A percentile compares a stretch with the other conserved stretches of the same genome.
Conservation (phyloP, 1,284 basidiomycete genomes). For the Hemileia vastatrix region DNA sequence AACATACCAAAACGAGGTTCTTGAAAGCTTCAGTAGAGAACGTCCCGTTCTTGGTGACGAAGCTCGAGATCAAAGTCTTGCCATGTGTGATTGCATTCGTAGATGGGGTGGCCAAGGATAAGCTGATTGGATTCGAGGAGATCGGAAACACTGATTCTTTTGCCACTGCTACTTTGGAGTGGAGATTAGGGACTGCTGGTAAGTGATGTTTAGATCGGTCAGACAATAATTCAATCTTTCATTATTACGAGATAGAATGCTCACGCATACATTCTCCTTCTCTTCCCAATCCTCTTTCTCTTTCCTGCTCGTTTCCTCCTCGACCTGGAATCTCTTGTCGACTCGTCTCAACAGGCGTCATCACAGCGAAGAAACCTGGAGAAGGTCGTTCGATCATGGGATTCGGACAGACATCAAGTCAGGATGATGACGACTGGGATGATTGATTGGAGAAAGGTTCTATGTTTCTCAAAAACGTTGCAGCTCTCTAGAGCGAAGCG, state of each 20-base stretch:
- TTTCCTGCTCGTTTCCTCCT: not conserved
- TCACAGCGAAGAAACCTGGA: slow-evolving; percentile 1
- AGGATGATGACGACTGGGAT: slow-evolving; percentile 16
- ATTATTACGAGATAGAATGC: not conserved
- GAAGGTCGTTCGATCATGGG: slow-evolving; percentile 14
- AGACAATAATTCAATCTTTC: too few relatives aligned
- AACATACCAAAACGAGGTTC: slow-evolving; percentile 82
- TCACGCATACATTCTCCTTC: not conserved
- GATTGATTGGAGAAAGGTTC: not conserved
- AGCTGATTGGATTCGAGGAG: too few relatives aligned
- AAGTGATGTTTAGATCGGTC: not conserved
- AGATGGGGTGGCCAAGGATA: slow-evolving; percentile 75
- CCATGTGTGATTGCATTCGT: slow-evolving; percentile 88
- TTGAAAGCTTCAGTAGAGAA: slow-evolving; percentile 83
- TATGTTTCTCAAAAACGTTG: too few relatives aligned
- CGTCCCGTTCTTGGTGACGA: slow-evolving; percentile 85
- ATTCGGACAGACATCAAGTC: slow-evolving; percentile 1
- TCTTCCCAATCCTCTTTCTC: not conserved
- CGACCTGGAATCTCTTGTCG: too few relatives aligned
- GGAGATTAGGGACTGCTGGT: slow-evolving; percentile 27
- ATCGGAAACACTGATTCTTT: too few relatives aligned
- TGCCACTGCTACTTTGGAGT: too few relatives aligned
- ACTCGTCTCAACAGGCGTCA: slow-evolving; percentile 3
- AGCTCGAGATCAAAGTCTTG: slow-evolving; percentile 77
- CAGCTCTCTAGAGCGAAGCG: too few relatives aligned